Base-by-base conservation (phyloP, 352 stramenopile species). In the Phytophthora boehmeriae region DNA sequence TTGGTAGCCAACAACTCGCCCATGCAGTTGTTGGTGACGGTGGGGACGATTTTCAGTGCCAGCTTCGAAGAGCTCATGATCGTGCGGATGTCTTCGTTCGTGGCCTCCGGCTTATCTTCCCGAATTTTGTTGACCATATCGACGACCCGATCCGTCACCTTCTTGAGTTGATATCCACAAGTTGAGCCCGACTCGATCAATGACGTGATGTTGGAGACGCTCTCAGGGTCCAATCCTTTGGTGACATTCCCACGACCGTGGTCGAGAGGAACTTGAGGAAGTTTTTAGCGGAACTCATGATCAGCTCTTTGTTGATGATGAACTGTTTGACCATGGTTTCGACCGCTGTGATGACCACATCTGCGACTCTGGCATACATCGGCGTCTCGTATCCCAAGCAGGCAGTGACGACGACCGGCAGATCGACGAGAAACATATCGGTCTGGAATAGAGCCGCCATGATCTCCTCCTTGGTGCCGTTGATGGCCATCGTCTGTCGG, bases 401-500 rank as follows among this genome's bases (percentile, higher is more conserved):
- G 19, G 78, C 83, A 35, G 66, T 53, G 20, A 89, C 70, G 0
- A 75, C 78, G 14, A 80, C 59, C 0, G 82, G 82, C 14, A 90
- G 52, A 42, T 92, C 82, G 17, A 75, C 68, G 3, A 86, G 43
- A 11, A 75, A 81, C 8, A 88, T 59, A 46, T 92, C 76, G 1
- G 76, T 86, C 57, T 92, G 83, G 45, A 66, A 71, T 16, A 89
- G 59, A 13, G 74, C 32, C 13, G 65, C 66, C 41, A 78, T 17
- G 20, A 89, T 45, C 48, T 92, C 74, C 16, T 77, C 68, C 42
- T 81, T 68, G 5, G 82, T 87, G 35, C 71, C 73, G 53, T 84
- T 73, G 1, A 73, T 76, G 16, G 66, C 66, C 28, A 56, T 66
- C 4, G 54, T 30, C 16, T 83, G 66, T 23, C 73, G 62, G 54